Conservation (phyloP, 768 basidiomycete genomes). For the Russula sp. region DNA sequence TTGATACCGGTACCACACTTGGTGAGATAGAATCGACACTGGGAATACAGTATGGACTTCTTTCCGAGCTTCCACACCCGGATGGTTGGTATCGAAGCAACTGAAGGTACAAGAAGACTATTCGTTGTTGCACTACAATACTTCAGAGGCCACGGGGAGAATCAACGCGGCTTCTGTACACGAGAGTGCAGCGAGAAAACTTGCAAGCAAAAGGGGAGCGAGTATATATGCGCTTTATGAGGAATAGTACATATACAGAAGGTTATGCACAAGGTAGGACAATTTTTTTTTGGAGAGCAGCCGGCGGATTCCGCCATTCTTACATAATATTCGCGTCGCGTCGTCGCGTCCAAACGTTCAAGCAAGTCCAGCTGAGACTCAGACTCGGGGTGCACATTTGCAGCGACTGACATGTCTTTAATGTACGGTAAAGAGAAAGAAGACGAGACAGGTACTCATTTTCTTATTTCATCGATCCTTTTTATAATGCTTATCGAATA, state of each 20-base stretch:
- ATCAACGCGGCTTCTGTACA: constrained; percentile 32
- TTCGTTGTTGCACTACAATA: constrained; percentile 29
- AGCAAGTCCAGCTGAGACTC: too few species aligned
- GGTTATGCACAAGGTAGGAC: not conserved
- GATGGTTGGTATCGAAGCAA: constrained; percentile 2
- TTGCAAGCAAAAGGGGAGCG: not conserved
- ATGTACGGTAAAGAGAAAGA: constrained; percentile 67
- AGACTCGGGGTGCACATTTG: not conserved
- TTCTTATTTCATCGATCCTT: not conserved
- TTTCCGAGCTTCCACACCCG: constrained; percentile 10
- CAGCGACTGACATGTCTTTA: constrained; percentile 35
- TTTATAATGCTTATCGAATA: not conserved
- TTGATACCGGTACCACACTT: too few species aligned
- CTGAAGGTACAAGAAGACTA: constrained; percentile 1
- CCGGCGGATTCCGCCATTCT: not conserved
- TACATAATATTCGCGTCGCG: constrained; percentile 13
- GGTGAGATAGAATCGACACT: not conserved
- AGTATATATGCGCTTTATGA: not conserved
- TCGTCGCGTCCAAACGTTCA: not conserved
- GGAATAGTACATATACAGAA: not conserved
- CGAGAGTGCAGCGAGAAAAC: constrained; percentile 13
- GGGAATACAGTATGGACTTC: constrained; percentile 6
- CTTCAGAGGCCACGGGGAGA: constrained; percentile 33
- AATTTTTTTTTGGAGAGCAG: not conserved
- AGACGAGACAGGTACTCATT: constrained; percentile 25